A percentile compares a stretch with the other conserved stretches of the same genome.
These are phyloP conservation scores for Williopsis jadinii DNA, from an alignment of 1,139 yeast species.

Conservation along the genomic window DNA sequence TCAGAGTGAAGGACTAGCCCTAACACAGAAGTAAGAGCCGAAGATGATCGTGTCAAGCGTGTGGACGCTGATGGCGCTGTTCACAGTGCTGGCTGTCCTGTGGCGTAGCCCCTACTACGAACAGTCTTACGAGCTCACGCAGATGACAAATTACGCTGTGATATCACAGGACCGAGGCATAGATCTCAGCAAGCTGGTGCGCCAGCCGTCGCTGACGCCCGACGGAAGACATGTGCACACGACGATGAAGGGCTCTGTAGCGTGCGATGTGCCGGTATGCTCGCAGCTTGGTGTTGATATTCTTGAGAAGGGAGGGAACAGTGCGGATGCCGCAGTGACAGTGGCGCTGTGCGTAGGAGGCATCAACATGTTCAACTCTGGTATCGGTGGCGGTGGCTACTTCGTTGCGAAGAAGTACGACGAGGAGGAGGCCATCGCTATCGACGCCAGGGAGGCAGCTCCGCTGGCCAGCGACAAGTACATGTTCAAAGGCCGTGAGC, in stretches of 20 bases:
- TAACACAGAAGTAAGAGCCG: too few relatives aligned
- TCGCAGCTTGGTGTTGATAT: constrained; percentile 19
- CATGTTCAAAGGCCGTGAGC: constrained; percentile 52
- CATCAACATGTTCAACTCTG: constrained; percentile 75
- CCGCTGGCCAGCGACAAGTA: constrained; percentile 55
- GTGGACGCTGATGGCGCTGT: too few relatives aligned
- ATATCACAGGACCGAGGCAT: constrained; percentile 20
- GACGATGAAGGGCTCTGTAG: constrained; percentile 18
- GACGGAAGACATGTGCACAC: constrained; percentile 14
- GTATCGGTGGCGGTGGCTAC: constrained; percentile 91
- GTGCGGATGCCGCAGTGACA: constrained; percentile 91
- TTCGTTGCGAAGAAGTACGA: constrained; percentile 46
- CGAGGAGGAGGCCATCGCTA: constrained; percentile 43
- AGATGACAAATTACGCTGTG: neutral
- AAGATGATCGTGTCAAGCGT: too few relatives aligned
- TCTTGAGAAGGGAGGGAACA: constrained; percentile 28
- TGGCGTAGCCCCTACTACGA: neutral
- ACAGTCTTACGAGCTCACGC: neutral
- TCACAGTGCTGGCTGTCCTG: neutral
- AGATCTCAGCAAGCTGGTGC: constrained; percentile 16
- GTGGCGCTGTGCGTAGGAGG: constrained; percentile 86
- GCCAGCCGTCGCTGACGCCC: constrained; percentile 19
- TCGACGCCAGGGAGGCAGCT: constrained; percentile 88
- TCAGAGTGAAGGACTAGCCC: too few relatives aligned
- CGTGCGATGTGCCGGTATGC: constrained; percentile 20